Base-by-base conservation (phyloP, 805 yeast species). In the Spathaspora sp. region DNA sequence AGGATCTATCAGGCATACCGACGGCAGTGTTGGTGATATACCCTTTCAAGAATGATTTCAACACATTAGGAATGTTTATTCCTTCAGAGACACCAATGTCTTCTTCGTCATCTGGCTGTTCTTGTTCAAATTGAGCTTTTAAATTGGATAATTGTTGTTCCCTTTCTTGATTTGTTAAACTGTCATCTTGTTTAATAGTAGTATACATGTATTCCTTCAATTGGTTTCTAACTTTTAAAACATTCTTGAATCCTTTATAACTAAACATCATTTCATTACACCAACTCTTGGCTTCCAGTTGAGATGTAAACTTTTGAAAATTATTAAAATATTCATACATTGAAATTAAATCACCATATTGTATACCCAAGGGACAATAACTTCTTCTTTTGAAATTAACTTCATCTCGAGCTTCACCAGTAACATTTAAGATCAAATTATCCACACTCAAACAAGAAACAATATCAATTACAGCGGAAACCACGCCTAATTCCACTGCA, bases 381-480 rank as follows among this genome's bases (percentile, higher is more conserved):
- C 81, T 84, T 47, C 85, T 74, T 59, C 97, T 77, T 57, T 78
- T 80, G 62, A 83, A 89, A 67, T 89, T 89, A 18, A 93, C 81
- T 53, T 87, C 96, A 60, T 94, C 97, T 55, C 98, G 76, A 49
- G 76, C 72, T 49, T 91, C 96, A 1, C 87, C 84, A 47, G 84
- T 77, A 1, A 97, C 96, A 55, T 87, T 89, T 59, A 89, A 62
- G 23, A 94, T 67, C 60, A 94, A 75, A 62, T 93, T 94, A 58
- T 93, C 97, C 5, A 94, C 97, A 14, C 97, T 89, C 20, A 94
- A 76, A 68, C 98, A 93, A 0, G 98, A 83, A 1, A 89, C 96
- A 49, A 94, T 89, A 63, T 93, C 98, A 26, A 93, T 76, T 1
- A 89, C 96, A 1, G 86, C 81, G 1, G 70, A 69, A 5, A 90